Conservation (phyloP, 176 grass and related monocot genomes). For the Oryza nivara region DNA sequence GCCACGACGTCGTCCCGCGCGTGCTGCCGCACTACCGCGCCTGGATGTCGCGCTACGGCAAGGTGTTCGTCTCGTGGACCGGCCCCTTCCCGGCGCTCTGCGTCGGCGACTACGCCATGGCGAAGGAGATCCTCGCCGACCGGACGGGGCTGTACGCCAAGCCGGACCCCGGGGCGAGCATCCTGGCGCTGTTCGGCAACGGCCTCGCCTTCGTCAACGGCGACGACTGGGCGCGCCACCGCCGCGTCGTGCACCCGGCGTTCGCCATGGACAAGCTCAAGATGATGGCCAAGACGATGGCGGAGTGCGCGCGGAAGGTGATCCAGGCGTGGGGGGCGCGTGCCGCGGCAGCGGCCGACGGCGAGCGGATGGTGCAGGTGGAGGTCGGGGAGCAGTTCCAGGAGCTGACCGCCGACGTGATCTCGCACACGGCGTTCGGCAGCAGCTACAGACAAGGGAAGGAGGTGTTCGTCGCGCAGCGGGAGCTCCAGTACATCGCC, state of each 20-base stretch:
- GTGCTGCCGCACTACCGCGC: slow-evolving; percentile 40
- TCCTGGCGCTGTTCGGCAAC: slow-evolving; percentile 53
- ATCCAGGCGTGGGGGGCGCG: slow-evolving; percentile 50
- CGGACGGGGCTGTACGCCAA: slow-evolving; percentile 52
- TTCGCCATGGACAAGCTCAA: slow-evolving; percentile 86
- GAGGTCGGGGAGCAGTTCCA: slow-evolving; percentile 53
- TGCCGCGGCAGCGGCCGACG: neutral
- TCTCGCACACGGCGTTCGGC: slow-evolving; percentile 68
- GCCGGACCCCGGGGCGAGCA: neutral
- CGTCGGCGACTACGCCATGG: slow-evolving; percentile 49
- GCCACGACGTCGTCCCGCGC: slow-evolving; percentile 54
- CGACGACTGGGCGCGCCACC: slow-evolving; percentile 64
- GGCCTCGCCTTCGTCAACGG: slow-evolving; percentile 49
- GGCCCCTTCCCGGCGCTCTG: slow-evolving; percentile 46
- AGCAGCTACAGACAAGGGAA: slow-evolving; percentile 64
- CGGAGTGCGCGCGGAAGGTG: slow-evolving; percentile 51
- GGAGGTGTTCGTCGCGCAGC: slow-evolving; percentile 67
- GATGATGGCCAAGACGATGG: slow-evolving; percentile 55
- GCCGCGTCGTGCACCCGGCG: slow-evolving; percentile 61
- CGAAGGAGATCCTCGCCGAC: slow-evolving; percentile 52
- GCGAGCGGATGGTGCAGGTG: neutral
- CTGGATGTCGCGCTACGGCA: slow-evolving; percentile 48
- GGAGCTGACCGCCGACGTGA: slow-evolving; percentile 69
- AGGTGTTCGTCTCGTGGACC: slow-evolving; percentile 56
- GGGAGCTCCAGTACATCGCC: slow-evolving; percentile 58